Conservation (phyloP, 306 rosid genomes). For the Gynostemma pentaphyllum region DNA sequence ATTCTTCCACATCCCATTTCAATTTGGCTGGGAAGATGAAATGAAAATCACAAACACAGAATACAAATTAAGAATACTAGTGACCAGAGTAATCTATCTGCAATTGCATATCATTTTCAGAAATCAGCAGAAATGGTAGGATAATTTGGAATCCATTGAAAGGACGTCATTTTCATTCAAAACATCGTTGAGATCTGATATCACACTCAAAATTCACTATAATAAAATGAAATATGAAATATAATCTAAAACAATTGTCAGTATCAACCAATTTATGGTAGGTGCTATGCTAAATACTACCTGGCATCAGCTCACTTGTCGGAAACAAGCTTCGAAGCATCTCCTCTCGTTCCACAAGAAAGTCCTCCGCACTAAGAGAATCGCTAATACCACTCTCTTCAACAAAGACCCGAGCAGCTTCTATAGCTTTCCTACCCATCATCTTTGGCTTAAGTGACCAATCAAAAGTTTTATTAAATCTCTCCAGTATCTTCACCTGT, state of each 20-base stretch:
- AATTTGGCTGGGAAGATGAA: neutral
- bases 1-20: neutral
- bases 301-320: constrained; percentile 74
- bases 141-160: neutral
- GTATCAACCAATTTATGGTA: neutral
- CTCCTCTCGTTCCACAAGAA: constrained; percentile 68
- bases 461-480: constrained; percentile 77
- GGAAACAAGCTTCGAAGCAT: constrained; percentile 66
- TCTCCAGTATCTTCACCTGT: constrained; percentile 64
- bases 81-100: neutral
- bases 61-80: neutral
- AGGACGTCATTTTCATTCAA: neutral
- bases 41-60: neutral
- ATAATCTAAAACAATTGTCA: neutral
- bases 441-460: constrained; percentile 82
- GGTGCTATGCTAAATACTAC: constrained; percentile 20
- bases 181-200: neutral
- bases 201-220: neutral
- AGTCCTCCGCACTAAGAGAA: constrained; percentile 56
- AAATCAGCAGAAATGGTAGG: neutral
- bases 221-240: neutral
- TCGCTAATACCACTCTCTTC: constrained; percentile 63
- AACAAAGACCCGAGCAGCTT: constrained; percentile 81
- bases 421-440: constrained; percentile 92
- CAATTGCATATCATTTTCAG: neutral